Percentiles rank a stretch among this genome's conserved stretches.
These are phyloP conservation scores for Macroventuria anomochaeta DNA, from an alignment of 2,329 filamentous ascomycete species.

Conservation along the genomic window DNA sequence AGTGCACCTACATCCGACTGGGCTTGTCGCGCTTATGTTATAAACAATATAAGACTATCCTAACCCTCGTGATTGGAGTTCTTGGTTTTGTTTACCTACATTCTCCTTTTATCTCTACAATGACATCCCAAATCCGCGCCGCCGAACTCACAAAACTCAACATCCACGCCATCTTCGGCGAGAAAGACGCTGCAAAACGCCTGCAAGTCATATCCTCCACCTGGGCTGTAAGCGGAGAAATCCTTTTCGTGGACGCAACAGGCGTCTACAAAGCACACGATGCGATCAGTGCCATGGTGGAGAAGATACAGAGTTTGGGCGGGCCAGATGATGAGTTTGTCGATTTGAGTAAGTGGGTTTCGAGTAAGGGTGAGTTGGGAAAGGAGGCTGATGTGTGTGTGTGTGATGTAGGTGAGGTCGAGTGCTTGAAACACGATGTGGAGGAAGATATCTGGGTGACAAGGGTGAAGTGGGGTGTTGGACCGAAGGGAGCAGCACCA, in stretches of 20 bases:
- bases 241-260: background rate
- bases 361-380: no score
- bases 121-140: background rate
- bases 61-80: no score
- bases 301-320: background rate
- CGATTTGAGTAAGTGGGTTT: background rate
- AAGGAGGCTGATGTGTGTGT: background rate
- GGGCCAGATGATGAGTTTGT: background rate
- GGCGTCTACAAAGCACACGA: background rate
- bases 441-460: background rate
- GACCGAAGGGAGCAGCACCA: background rate
- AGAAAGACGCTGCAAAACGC: background rate
- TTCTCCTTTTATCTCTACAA: background rate
- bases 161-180: background rate
- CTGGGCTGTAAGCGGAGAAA: background rate
- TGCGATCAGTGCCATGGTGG: background rate
- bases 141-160: background rate
- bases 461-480: background rate
- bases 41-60: no score
- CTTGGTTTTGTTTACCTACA: background rate
- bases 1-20: no score
- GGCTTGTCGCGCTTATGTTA: no score
- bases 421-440: background rate
- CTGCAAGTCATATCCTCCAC: background rate
- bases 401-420: background rate